Base-by-base conservation (phyloP, 2,329 filamentous ascomycete species). In the Botrytis deweyae region DNA sequence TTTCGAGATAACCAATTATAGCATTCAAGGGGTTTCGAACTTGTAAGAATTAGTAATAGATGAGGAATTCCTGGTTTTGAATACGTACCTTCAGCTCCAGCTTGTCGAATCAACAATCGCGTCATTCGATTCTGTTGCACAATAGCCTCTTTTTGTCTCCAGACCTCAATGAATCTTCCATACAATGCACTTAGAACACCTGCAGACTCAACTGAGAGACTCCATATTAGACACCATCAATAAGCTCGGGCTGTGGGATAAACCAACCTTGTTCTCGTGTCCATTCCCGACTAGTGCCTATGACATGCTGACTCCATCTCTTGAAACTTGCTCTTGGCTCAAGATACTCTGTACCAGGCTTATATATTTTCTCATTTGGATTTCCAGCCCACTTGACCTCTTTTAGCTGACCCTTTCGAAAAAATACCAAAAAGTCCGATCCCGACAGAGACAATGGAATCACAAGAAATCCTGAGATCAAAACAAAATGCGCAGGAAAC, bases 1-100 rank as follows among this genome's bases (percentile, higher is more conserved):
- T 97, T 78, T 97, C 94, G 0, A 97, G 87, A 77, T 97, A 97
- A 78, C 97, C 97, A 83, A 97, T 97, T 79, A 97, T 97, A n/a
- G 94, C 94, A 79, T 97, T 97, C 3, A 97, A 84, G 0, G 94
- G 94, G 0, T 94, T 97, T 69, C 94, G 91, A 16, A 97, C 93
- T 84, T 97, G 93, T 76, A 97, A 94, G 9, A 1, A 58, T 69
- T 3, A 69, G 66, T 58, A 42, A 18, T 20, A 10, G 6, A 5
- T 10, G 4, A 44, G 10, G 12, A 9, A 1, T 58, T 40, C 2
- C 10, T 2, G 1, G 5, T 25, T 42, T 33, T 33, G 12, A 20
- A 16, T 33, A 4, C 38, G 44, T 72, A 69, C 71, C 71, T 52
- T 72, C 63, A 52, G 71, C 71, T 20, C 71, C 71, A 18, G 71